Conservation (phyloP, 2,329 filamentous ascomycete species). For the Tolypocladium album region DNA sequence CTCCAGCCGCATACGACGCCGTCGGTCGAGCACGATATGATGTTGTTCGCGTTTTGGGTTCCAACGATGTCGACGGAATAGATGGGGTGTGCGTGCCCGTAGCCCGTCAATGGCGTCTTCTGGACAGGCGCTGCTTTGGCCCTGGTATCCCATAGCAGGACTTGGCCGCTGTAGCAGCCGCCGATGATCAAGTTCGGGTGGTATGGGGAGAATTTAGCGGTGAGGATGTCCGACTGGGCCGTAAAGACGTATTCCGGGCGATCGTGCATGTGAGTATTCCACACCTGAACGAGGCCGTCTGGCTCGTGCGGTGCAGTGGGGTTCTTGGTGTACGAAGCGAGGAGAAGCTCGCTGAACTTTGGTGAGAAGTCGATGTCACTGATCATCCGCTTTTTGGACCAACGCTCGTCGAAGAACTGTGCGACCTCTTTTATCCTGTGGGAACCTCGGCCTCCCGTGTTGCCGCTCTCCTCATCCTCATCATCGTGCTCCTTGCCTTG, state of each 20-base stretch:
- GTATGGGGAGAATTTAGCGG: conserved; percentile 96
- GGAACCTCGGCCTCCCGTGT: conserved; percentile 58
- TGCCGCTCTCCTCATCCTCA: conserved; percentile 68
- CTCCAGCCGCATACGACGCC: conserved; percentile 96
- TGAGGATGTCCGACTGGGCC: conserved; percentile 88
- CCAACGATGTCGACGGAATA: conserved; percentile 94
- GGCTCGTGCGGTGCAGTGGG: conserved; percentile 89
- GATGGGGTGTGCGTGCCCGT: conserved; percentile 90
- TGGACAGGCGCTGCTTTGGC: conserved; percentile 83
- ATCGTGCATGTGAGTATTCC: conserved; percentile 92
- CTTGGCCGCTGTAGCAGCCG: conserved; percentile 92
- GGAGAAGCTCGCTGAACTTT: conserved; percentile 85
- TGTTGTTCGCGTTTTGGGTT: conserved; percentile 97
- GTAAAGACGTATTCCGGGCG: conserved; percentile 95
- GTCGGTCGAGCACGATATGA: conserved; percentile 93
- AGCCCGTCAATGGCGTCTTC: conserved; percentile 90
- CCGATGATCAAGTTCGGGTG: conserved; percentile 94
- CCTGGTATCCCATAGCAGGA: conserved; percentile 93
- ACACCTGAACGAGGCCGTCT: conserved; percentile 87
- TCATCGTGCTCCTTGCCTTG: conserved; percentile 67
- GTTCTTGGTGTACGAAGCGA: conserved; percentile 96
- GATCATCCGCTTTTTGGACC: conserved; percentile 97
- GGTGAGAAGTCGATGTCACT: conserved; percentile 92
- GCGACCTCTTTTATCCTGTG: conserved; percentile 75
- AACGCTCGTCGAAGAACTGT: conserved; percentile 90